A percentile compares a stretch with the other conserved stretches of the same genome.
Conservation (phyloP, 805 yeast genomes). For the Brettanomyces sp. region DNA sequence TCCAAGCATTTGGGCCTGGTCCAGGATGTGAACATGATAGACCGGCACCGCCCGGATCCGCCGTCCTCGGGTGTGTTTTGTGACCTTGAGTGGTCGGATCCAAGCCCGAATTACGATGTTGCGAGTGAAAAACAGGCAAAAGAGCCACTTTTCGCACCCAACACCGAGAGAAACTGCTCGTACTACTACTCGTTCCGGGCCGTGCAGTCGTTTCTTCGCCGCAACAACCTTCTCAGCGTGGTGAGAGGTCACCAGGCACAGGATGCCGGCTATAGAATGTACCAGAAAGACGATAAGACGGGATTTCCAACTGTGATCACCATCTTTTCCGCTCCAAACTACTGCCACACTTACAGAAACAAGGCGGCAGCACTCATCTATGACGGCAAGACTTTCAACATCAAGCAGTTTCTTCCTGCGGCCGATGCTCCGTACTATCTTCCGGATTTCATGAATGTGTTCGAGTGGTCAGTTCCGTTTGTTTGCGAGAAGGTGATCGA, state of each 20-base stretch:
- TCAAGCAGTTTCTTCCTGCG: slow-evolving; percentile 80
- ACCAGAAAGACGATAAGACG: slow-evolving; percentile 67
- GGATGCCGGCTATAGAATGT: slow-evolving; percentile 93
- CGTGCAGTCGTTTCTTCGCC: slow-evolving; percentile 63
- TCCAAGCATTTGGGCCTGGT: slow-evolving; percentile 72
- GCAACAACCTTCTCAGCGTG: slow-evolving; percentile 68
- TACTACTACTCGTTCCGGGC: slow-evolving; percentile 81
- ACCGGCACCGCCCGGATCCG: slow-evolving; percentile 75
- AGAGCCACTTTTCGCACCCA: slow-evolving; percentile 45
- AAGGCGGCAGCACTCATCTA: slow-evolving; percentile 91
- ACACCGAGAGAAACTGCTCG: slow-evolving; percentile 80
- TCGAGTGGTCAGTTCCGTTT: slow-evolving; percentile 94
- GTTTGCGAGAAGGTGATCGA: slow-evolving; percentile 94
- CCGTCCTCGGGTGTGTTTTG: slow-evolving; percentile 91
- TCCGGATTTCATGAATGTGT: slow-evolving; percentile 95
- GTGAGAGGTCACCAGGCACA: slow-evolving; percentile 97
- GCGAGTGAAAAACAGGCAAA: slow-evolving; percentile 9
- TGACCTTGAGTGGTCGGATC: slow-evolving; percentile 93
- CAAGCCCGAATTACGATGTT: slow-evolving; percentile 72
- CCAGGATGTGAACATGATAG: slow-evolving; percentile 57
- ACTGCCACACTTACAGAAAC: slow-evolving; percentile 81
- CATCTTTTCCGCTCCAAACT: slow-evolving; percentile 90
- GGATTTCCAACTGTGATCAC: slow-evolving; percentile 88
- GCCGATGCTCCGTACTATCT: slow-evolving; percentile 88
- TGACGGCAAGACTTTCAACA: slow-evolving; percentile 86